phyloP scores from a whole-genome alignment of 2,329 filamentous ascomycete species.

The Stenocarpella maydis region DNA sequence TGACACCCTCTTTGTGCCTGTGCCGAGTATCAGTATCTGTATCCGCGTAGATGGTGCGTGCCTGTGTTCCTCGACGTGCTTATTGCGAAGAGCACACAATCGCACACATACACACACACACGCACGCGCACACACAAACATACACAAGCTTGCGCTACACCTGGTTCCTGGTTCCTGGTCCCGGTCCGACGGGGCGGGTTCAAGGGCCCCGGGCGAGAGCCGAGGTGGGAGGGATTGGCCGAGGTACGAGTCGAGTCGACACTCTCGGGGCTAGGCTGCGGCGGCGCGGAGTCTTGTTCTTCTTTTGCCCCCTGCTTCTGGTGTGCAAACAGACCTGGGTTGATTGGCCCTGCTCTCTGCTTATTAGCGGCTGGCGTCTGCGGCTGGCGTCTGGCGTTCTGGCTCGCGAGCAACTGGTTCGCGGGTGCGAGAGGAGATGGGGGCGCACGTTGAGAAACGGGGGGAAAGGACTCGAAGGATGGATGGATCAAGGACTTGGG shows the following conservation, averaged over 20 bases:
- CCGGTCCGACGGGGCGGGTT: slow-evolving; percentile 1
- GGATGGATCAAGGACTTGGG: slow-evolving; percentile 12
- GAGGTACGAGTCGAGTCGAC: slow-evolving; percentile 19
- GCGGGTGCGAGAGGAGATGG: neutral
- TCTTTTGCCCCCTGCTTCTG: slow-evolving; percentile 5
- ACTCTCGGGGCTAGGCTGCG: slow-evolving; percentile 13
- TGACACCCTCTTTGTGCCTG: neutral
- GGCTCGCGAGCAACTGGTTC: neutral
- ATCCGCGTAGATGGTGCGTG: neutral
- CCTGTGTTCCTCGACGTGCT: slow-evolving; percentile 24
- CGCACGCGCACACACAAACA: neutral
- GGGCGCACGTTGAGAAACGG: neutral
- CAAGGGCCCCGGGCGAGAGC: too few relatives aligned
- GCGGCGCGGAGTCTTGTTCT: slow-evolving; percentile 21
- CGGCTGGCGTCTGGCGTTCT: neutral
- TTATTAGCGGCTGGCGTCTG: slow-evolving; percentile 1
- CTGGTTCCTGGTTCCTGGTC: neutral
- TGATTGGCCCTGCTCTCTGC: neutral
- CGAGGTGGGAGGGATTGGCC: neutral
- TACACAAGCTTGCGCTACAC: neutral
- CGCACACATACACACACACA: neutral
- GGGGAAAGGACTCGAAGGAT: slow-evolving; percentile 13
- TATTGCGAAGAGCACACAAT: slow-evolving; percentile 8
- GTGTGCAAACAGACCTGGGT: neutral
- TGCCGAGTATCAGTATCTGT: neutral